A percentile compares a stretch with the other conserved stretches of the same genome.
phyloP scores from a whole-genome alignment of 805 yeast species.

The Cyberlindnera mrakii region DNA sequence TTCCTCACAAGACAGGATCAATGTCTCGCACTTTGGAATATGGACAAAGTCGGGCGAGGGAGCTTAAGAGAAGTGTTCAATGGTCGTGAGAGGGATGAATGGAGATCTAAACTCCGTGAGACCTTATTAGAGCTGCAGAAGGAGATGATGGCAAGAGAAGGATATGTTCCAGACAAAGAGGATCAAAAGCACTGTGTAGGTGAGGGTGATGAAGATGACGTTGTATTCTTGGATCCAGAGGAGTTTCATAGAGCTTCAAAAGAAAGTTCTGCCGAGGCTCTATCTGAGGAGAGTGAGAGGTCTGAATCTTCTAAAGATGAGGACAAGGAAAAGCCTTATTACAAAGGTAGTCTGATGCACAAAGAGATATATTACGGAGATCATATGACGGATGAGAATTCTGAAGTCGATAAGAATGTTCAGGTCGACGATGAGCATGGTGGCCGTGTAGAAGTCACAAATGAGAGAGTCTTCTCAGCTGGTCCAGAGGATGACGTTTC shows the following conservation, averaged over 20 bases:
- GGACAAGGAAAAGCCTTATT: no score
- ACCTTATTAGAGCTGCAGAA: slow-evolving; percentile 16
- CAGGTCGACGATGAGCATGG: not conserved
- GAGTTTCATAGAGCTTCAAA: slow-evolving; percentile 4
- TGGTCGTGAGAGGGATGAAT: slow-evolving; percentile 22
- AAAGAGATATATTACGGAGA: no score
- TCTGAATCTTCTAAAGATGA: no score
- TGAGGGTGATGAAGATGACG: slow-evolving; percentile 6
- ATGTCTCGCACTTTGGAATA: slow-evolving; percentile 47
- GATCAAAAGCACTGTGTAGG: not conserved
- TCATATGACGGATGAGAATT: not conserved
- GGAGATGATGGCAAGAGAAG: slow-evolving; percentile 11
- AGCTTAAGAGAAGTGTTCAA: slow-evolving; percentile 16
- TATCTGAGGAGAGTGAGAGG: not conserved
- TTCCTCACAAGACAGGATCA: slow-evolving; percentile 44
- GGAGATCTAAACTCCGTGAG: slow-evolving; percentile 20
- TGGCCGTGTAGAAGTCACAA: no score
- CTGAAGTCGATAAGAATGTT: not conserved
- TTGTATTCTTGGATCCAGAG: slow-evolving; percentile 8
- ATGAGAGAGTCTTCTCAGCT: no score
- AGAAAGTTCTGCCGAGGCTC: not conserved
- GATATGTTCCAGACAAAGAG: slow-evolving; percentile 8
- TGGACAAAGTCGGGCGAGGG: slow-evolving; percentile 12
- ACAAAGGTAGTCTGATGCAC: no score
- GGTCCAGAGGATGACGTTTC: no score